phyloP scores from a whole-genome alignment of 2,329 filamentous ascomycete genomes.

The Penicillium glabrum region DNA sequence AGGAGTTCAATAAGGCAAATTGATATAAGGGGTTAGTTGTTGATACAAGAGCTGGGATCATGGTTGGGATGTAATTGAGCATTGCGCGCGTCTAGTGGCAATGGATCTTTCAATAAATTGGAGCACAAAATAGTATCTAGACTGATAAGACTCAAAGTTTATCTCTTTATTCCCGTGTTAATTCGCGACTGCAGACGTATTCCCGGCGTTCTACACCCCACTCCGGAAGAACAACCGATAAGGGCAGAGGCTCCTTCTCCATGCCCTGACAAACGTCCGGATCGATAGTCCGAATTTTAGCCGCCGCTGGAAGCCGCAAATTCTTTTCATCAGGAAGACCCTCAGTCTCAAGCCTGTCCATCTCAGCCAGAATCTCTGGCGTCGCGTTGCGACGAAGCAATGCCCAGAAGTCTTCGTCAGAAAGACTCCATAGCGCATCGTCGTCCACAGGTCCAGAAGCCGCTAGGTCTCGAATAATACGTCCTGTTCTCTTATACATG shows the following conservation, averaged over 20 bases:
- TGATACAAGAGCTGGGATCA: too few species aligned
- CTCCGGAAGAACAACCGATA: slow-evolving; percentile 14
- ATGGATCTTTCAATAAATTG: too few species aligned
- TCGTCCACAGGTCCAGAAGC: slow-evolving; percentile 25
- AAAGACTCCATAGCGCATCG: slow-evolving; percentile 33
- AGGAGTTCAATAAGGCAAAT: not conserved
- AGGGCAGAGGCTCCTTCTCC: slow-evolving; percentile 7
- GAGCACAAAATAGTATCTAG: too few species aligned
- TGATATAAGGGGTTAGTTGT: too few species aligned
- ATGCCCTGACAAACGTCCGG: slow-evolving; percentile 27
- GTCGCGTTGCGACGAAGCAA: slow-evolving; percentile 25
- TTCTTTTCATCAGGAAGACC: slow-evolving; percentile 18
- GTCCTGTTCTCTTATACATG: slow-evolving; percentile 35
- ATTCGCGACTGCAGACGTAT: slow-evolving; percentile 17
- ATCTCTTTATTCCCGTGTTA: slow-evolving; percentile 1
- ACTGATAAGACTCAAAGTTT: too few species aligned
- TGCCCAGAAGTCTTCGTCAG: slow-evolving; percentile 39
- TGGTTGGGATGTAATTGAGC: too few species aligned
- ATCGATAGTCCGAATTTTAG: slow-evolving; percentile 36
- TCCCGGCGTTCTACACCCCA: slow-evolving; percentile 19
- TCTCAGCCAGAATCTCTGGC: slow-evolving; percentile 7
- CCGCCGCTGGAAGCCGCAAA: slow-evolving; percentile 24
- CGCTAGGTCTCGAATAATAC: slow-evolving; percentile 32
- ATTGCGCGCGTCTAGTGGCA: too few species aligned
- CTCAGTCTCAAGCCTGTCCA: slow-evolving; percentile 8